These are phyloP conservation scores for Ophidiomyces ophidiicola DNA, from an alignment of 2,329 filamentous ascomycete genomes.

Conservation along the genomic window DNA sequence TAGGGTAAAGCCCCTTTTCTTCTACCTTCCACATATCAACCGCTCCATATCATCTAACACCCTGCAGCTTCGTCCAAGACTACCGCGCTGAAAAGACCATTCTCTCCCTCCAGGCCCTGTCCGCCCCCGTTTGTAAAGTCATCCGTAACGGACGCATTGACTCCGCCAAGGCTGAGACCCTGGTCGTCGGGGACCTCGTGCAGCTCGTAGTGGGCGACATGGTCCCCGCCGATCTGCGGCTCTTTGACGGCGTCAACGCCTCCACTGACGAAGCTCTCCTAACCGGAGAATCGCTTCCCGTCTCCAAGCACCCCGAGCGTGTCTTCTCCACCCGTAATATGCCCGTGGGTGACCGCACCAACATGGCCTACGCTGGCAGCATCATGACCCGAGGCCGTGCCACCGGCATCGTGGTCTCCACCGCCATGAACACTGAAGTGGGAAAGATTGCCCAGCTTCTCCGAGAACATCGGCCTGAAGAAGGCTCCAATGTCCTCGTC, in stretches of 20 bases:
- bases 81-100: slow-evolving; percentile 44
- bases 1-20: slow-evolving; percentile 30
- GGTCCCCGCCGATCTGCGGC: slow-evolving; percentile 37
- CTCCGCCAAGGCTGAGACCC: slow-evolving; percentile 42
- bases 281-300: slow-evolving; percentile 51
- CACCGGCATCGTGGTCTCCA: slow-evolving; percentile 49
- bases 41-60: not conserved
- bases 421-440: slow-evolving; percentile 51
- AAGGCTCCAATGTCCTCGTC: slow-evolving; percentile 32
- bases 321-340: slow-evolving; percentile 36
- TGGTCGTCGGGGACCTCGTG: slow-evolving; percentile 49
- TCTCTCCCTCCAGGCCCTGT: slow-evolving; percentile 39
- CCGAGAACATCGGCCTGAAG: slow-evolving; percentile 40
- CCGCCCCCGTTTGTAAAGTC: slow-evolving; percentile 40
- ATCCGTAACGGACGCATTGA: slow-evolving; percentile 40
- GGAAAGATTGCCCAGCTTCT: slow-evolving; percentile 49
- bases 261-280: slow-evolving; percentile 51
- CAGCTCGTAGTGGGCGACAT: slow-evolving; percentile 40
- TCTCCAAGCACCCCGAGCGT: slow-evolving; percentile 39
- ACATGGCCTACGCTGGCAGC: slow-evolving; percentile 50
- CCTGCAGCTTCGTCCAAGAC: slow-evolving; percentile 41
- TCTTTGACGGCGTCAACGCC: slow-evolving; percentile 48
- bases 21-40: not conserved
- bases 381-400: slow-evolving; percentile 51
- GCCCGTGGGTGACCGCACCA: slow-evolving; percentile 48